Base-by-base conservation (phyloP, 768 basidiomycete genomes). In the Mycena vitilis region DNA sequence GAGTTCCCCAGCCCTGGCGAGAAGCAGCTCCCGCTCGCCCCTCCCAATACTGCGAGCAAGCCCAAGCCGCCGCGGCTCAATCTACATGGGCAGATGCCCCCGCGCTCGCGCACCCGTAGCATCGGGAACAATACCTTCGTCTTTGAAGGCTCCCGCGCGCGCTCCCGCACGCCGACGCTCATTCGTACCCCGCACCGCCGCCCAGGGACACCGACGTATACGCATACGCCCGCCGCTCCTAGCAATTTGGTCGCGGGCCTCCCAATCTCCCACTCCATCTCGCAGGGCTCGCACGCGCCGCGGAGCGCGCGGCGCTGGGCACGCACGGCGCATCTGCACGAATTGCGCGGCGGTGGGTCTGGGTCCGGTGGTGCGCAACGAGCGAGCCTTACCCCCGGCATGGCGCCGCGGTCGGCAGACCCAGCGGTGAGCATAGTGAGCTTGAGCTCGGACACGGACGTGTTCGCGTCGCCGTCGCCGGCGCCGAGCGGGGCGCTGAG, bases 241-340 rank as follows among this genome's bases (percentile, higher is more conserved):
- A n/a, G 22, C 37, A 45, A 45, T 18, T 57, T 36, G 23, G n/a
- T 25, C 40, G 40, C 40, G 7, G 15, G 34, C 62, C 22, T 59
- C 30, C 66, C 67, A n/a, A 64, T 69, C 34, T 23, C 55, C 22
- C 65, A 71, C 30, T 64, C 70, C 16, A 15, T 67, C 2, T 69
- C 70, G 22, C 67, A 66, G 11, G 70, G 65, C 55, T 30, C 63
- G 18, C 67, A 66, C 34, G 67, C 52, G 16, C 81, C 79, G 18
- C 55, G 62, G 47, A 77, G 79, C 53, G 81, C 81, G 23, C 81
- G 80, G 51, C 79, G 81, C 9, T 84, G 84, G 80, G 86, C 86
- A 44, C 77, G 84, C 11, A 85, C 78, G 7, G 84, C 87, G 9
- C 87, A 88, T 71, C 56, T 88, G 48, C 87, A 88, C 58, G 85